Evolutionary conservation across 495 filamentous ascomycete species (phyloP).

Genomic region (Aspergillus nidulans): DNA sequence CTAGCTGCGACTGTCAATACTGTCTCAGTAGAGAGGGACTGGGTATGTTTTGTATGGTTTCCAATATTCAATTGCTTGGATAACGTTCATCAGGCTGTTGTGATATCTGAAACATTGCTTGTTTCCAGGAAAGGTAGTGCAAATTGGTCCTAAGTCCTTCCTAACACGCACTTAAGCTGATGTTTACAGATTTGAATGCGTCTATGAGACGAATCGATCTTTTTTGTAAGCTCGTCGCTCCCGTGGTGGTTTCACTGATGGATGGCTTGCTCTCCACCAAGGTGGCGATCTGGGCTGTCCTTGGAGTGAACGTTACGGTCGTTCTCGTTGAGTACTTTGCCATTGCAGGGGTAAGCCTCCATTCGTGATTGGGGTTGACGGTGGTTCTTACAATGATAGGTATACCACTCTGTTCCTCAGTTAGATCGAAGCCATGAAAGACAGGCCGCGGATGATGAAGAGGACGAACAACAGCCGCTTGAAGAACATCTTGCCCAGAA

Average conservation of each 20-base stretch:
- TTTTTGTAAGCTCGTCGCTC: constrained; percentile 64
- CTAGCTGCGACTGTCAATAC: constrained; percentile 50
- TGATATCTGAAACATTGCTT: constrained; percentile 37
- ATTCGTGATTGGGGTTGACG: not conserved
- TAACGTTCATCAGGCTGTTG: constrained; percentile 30
- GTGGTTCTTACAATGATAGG: constrained; percentile 13
- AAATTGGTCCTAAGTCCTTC: not conserved
- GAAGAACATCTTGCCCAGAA: not conserved
- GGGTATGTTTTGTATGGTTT: constrained; percentile 40
- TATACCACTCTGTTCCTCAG: constrained; percentile 39
- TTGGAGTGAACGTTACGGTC: constrained; percentile 35
- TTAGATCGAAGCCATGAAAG: constrained; percentile 19
- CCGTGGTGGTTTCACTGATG: constrained; percentile 53
- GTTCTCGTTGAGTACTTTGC: constrained; percentile 53
- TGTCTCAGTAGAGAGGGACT: constrained; percentile 63
- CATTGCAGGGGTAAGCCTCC: constrained; percentile 43
- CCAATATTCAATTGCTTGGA: not conserved
- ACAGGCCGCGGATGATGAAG: not conserved
- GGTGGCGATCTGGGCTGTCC: constrained; percentile 46
- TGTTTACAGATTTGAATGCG: constrained; percentile 47
- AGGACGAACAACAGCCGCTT: too few relatives aligned
- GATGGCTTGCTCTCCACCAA: constrained; percentile 37
- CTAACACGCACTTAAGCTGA: not conserved
- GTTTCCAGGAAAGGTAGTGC: constrained; percentile 24
- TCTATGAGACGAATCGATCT: constrained; percentile 69